Evolutionary conservation across 1,139 yeast genomes (phyloP).

Genomic region (Kodamaea fungicola): DNA sequence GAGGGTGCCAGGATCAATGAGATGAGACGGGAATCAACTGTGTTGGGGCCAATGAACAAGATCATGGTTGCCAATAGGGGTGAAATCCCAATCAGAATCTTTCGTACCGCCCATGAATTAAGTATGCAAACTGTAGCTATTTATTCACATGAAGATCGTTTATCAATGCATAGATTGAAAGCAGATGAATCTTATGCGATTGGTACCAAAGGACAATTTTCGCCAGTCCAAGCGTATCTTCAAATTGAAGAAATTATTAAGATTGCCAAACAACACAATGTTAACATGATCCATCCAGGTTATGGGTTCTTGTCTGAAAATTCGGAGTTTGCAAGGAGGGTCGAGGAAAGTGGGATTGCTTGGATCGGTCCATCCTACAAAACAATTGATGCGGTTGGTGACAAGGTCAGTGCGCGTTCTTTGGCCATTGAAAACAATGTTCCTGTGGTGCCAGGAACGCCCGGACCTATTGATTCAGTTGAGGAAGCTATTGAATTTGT

Average conservation of each 20-base stretch:
- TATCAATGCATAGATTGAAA: constrained; percentile 91
- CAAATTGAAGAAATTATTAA: constrained; percentile 93
- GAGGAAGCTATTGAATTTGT: constrained; percentile 81
- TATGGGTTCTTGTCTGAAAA: constrained; percentile 95
- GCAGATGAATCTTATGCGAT: constrained; percentile 92
- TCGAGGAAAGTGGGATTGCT: constrained; percentile 84
- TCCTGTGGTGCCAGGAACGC: constrained; percentile 97
- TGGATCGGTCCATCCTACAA: constrained; percentile 94
- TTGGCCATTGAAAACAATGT: constrained; percentile 80
- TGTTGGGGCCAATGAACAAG: constrained; percentile 66
- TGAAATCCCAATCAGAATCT: constrained; percentile 86
- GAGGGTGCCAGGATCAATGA: constrained; percentile 35
- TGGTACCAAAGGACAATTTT: constrained; percentile 82
- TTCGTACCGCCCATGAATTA: constrained; percentile 96
- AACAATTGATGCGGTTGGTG: constrained; percentile 96
- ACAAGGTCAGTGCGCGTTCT: constrained; percentile 90
- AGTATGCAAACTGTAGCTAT: constrained; percentile 98
- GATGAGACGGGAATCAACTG: constrained; percentile 61
- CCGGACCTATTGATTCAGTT: constrained; percentile 86
- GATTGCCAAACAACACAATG: constrained; percentile 84
- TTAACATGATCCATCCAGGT: constrained; percentile 98
- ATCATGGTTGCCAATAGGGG: constrained; percentile 94
- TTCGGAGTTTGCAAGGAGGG: constrained; percentile 90
- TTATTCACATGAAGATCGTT: constrained; percentile 92
- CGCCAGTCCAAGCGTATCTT: constrained; percentile 95